Base-by-base conservation (phyloP, 495 filamentous ascomycete species). In the Talaromyces stipitatus region DNA sequence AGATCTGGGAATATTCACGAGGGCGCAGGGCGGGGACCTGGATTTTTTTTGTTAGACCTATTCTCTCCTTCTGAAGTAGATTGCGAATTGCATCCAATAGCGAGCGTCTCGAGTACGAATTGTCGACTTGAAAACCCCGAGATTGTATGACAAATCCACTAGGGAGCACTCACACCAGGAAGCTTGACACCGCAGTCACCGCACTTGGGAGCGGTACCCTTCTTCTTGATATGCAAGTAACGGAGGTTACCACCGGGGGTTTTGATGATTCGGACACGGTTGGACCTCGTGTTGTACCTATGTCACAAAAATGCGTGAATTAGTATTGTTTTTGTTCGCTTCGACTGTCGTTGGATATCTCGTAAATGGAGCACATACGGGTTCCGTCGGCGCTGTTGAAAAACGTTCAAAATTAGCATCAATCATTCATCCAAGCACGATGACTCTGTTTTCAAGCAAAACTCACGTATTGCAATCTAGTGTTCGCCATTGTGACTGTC, bases 191-290 rank as follows among this genome's bases (percentile, higher is more conserved):
- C 92, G 72, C 94, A 97, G 82, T 97, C 94, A 84, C 94, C 94
- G 74, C 94, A 99, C 82, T 97, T 97, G 66, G 94, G 92, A 64
- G 90, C 85, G 66, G 88, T 92, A 63, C 90, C 92, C 77, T 85
- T 86, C 87, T 97, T 97, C 87, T 97, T 97, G 82, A 95, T 90
- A 85, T 97, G 91, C 64, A 97, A 89, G 69, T 95, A 87, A 69
- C 91, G 88, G 61, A 95, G 86, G 73, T 90, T 81, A 71, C 94
- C 94, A 72, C 94, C 94, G 57, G 94, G 94, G 59, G 94, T 98
- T 82, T 91, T 94, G 79, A 96, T 74, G 74, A 97, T 82, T 72
- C 94, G 89, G 73, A 92, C 91, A 79, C 89, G 91, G 88, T 98
- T 97, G 70, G 89, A 94, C 73, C 83, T 80, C 77, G 92, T 96